Percentiles rank a stretch among this genome's conserved stretches.
Conservation (phyloP, 352 stramenopile genomes). For the Globisporangium cederbergense region DNA sequence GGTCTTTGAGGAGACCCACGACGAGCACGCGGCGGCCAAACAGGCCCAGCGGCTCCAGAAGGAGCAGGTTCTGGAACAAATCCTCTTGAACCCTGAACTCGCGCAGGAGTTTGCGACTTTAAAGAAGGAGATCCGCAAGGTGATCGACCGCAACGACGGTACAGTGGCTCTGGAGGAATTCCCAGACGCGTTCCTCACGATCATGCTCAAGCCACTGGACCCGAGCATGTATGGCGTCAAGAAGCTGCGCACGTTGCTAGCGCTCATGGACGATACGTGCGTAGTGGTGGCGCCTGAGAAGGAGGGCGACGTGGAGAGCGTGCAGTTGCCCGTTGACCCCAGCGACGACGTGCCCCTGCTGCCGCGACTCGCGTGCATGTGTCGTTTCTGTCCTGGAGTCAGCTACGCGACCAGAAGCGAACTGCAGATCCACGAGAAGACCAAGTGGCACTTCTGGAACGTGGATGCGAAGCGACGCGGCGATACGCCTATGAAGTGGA, state of each 20-base stretch:
- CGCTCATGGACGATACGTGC: constrained; percentile 55
- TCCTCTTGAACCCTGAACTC: constrained; percentile 42
- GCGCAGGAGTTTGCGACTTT: constrained; percentile 52
- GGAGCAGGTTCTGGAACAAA: constrained; percentile 42
- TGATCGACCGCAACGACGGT: constrained; percentile 55
- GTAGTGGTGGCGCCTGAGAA: constrained; percentile 39
- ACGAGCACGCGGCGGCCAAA: constrained; percentile 12
- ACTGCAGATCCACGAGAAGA: constrained; percentile 56
- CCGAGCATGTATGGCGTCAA: constrained; percentile 61
- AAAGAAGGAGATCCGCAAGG: constrained; percentile 72
- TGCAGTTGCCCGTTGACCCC: constrained; percentile 48
- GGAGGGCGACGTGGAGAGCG: constrained; percentile 56
- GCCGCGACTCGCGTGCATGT: constrained; percentile 51
- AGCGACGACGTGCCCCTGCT: constrained; percentile 35
- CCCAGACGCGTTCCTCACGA: constrained; percentile 40
- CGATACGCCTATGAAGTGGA: constrained; percentile 42
- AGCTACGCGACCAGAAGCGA: constrained; percentile 62
- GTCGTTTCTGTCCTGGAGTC: constrained; percentile 57
- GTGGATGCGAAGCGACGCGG: constrained; percentile 33
- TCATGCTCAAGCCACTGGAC: constrained; percentile 70
- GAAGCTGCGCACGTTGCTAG: constrained; percentile 66
- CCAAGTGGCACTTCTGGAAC: constrained; percentile 85
- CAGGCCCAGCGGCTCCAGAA: constrained; percentile 30
- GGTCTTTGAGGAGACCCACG: constrained; percentile 40
- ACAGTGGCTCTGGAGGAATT: constrained; percentile 54